Base-by-base conservation (phyloP, 2,329 filamentous ascomycete species). In the Aspergillus awamori region DNA sequence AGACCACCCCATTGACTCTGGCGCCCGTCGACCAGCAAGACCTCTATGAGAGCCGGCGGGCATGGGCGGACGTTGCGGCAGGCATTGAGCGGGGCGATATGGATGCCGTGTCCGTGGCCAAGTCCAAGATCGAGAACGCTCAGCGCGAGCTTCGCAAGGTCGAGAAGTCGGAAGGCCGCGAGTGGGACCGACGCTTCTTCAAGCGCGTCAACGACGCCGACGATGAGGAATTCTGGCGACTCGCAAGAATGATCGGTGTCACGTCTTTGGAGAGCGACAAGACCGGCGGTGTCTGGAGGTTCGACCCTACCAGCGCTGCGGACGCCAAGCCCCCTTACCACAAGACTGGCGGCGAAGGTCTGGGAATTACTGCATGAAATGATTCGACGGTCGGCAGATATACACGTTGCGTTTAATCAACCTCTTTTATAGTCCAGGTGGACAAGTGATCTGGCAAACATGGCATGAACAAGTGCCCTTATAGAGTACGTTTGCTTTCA, bases 101-200 rank as follows among this genome's bases (percentile, higher is more conserved):
- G 85, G 92, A 97, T 68, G 80, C 85, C 4, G 92, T 92, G 0
- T 87, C 87, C 1, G 73, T 79, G 13, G 91, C 96, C 74, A 98
- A 98, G 82, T 85, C 86, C 60, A 91, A 92, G 77, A 96, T 98
- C 65, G 95, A 98, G 78, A 91, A 92, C 68, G 87, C 89, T 38
- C 94, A 98, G 82, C 87, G 93, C 13, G 91, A 85, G 76, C 83
- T 87, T 79, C 87, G 93, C 65, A 86, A 86, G 74, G 82, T 86
- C 71, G 93, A 97, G 76, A 87, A 86, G 70, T 83, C 85, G n/a
- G 90, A 93, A 68, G 88, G 88, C 20, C 84, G 84, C 47, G 82
- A 86, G 43, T 99, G 95, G 94, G 85, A 93, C 71, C 85, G 93
- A 49, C 85, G 89, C 58, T 98, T 95, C 81, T 99, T 98, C 79